Evolutionary conservation across 345 rosid genomes (phyloP), one percentile per base, ranked within the genome.

Genomic region (Reutealis trisperma): DNA sequence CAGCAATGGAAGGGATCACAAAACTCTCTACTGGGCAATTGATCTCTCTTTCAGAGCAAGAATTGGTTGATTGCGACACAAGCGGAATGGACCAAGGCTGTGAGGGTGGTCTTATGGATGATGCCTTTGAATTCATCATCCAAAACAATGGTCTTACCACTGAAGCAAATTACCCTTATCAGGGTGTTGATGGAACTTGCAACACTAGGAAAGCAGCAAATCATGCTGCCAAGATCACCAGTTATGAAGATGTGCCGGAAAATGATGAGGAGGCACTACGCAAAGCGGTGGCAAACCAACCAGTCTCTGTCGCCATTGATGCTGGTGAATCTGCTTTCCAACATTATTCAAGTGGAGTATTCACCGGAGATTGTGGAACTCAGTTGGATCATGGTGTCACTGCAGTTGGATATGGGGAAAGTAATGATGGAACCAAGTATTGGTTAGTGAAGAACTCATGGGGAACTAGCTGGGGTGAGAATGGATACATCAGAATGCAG

Each of bases 1-100:
- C 90, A 2, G 93, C 91, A 44, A 79, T 85, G 72, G 91, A 89
- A 83, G 90, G 90, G 16, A 52, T 82, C 37, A 81, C 83, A 73
- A 79, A 79, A 63, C 82, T 88, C 66, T 76, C 79, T 18, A 77
- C 85, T 4, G 86, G 84, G 19, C 75, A 84, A n/a, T 81, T 88
- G 58, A 57, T 80, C 14, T 78, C 89, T 34, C 81, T 86, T 19
- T 88, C 90, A 0, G 88, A 83, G 78, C 92, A 88, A 76, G 88
- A 91, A 54, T 77, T 85, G 45, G 77, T 87, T 30, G 93, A 89
- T 41, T 88, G 95, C 34, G 90, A 77, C 69, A 66, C 63, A 58
- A 67, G 51, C 11, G 77, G 67, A 1, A 74, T 4, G 2, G 63
- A 71, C 49, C 42, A 78, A n/a, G 87, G 84, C 2, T 87, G 86